A percentile compares a stretch with the other conserved stretches of the same genome.
These are phyloP conservation scores for Apiotrichum laibachii DNA, from an alignment of 1,284 basidiomycete genomes.

Conservation along the genomic window DNA sequence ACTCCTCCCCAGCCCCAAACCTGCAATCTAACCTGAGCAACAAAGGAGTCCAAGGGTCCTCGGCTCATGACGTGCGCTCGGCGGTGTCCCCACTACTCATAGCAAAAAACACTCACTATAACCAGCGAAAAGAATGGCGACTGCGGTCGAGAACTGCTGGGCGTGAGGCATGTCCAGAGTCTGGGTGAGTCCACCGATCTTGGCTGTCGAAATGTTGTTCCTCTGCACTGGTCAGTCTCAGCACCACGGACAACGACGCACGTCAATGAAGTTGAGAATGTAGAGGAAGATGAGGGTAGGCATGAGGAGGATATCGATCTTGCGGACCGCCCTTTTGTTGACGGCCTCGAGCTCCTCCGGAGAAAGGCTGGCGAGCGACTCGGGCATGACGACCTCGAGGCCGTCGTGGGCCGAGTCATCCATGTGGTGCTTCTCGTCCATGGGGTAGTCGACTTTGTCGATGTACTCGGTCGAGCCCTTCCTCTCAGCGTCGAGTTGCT, in stretches of 20 bases:
- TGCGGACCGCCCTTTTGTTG: slow-evolving; percentile 31
- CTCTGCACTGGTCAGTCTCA: background rate
- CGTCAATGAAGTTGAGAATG: slow-evolving; percentile 11
- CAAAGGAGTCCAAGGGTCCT: too few species aligned
- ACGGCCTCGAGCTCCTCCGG: slow-evolving; percentile 31
- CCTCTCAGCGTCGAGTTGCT: background rate
- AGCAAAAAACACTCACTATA: background rate
- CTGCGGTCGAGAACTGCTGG: slow-evolving; percentile 29
- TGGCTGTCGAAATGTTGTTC: slow-evolving; percentile 15
- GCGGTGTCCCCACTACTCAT: too few species aligned
- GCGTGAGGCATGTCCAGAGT: slow-evolving; percentile 21
- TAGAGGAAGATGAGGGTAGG: slow-evolving; percentile 6
- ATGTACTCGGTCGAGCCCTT: background rate
- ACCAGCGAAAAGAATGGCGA: slow-evolving; percentile 30
- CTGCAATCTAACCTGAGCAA: too few species aligned
- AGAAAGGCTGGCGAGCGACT: slow-evolving; percentile 26
- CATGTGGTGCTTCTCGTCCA: background rate
- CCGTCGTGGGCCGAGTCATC: background rate
- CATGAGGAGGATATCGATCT: slow-evolving; percentile 37
- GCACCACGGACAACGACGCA: too few species aligned
- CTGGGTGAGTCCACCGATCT: slow-evolving; percentile 15
- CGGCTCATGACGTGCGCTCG: too few species aligned
- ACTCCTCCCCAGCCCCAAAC: too few species aligned
- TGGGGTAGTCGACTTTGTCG: background rate
- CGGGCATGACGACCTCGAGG: slow-evolving; percentile 32